A percentile compares a stretch with the other conserved stretches of the same genome.
These are phyloP conservation scores for Elongisporangium senticosum DNA, from an alignment of 352 stramenopile genomes.

Conservation along the genomic window DNA sequence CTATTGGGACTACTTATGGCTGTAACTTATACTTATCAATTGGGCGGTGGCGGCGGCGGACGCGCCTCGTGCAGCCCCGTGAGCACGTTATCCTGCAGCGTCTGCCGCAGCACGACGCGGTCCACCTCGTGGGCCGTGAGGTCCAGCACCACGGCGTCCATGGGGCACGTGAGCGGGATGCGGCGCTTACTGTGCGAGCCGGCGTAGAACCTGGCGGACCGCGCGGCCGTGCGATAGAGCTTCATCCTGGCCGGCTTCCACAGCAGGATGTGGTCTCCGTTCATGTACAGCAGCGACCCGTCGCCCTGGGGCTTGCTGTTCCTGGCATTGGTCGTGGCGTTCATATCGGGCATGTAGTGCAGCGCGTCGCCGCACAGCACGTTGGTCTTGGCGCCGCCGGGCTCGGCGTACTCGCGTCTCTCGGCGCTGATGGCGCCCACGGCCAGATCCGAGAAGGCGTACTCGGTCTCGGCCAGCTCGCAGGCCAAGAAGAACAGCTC, in stretches of 20 bases:
- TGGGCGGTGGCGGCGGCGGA: no score
- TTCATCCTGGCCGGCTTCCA: conserved; percentile 14
- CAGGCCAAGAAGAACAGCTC: conserved; percentile 48
- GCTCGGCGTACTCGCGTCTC: conserved; percentile 5
- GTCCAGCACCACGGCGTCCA: conserved; percentile 24
- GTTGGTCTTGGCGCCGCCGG: conserved; percentile 7
- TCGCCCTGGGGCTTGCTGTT: not conserved
- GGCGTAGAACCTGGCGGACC: conserved; percentile 21
- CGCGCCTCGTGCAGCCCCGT: not conserved
- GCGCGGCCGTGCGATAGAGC: conserved; percentile 24
- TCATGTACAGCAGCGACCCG: conserved; percentile 35
- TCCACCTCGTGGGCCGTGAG: conserved; percentile 13
- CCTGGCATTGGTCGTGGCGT: conserved; percentile 4
- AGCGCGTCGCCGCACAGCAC: conserved; percentile 39
- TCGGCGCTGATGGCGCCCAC: conserved; percentile 21
- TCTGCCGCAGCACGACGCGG: conserved; percentile 14
- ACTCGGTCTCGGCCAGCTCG: conserved; percentile 45
- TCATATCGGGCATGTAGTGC: conserved; percentile 28
- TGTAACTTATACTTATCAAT: not conserved
- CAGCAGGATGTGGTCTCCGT: conserved; percentile 39
- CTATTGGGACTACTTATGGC: not conserved
- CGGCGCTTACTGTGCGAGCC: conserved; percentile 29
- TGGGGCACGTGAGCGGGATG: conserved; percentile 28
- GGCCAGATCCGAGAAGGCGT: conserved; percentile 34
- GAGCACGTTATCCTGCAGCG: conserved; percentile 18